Evolutionary conservation across 2,329 filamentous ascomycete genomes (phyloP), one percentile per base, ranked within the genome.

Genomic region (Venturia carpophila): DNA sequence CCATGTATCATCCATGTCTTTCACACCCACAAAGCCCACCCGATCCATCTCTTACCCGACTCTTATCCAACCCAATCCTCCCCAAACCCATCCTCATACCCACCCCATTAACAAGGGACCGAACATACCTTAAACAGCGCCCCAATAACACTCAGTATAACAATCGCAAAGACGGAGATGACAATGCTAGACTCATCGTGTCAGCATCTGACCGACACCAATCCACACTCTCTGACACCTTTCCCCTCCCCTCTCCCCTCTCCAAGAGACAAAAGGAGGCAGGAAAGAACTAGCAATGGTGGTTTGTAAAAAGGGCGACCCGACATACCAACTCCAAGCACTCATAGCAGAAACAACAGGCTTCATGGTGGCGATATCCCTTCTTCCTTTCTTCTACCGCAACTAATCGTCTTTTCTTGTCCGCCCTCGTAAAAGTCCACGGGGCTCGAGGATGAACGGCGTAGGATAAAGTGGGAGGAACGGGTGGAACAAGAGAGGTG

Each of bases 281-380:
- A 45, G 45, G 21, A 34, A 9, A 15, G 15, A 9, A 15, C 3
- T 41, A 11, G 9, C 39, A 41, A 11, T 41, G 39, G 39, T 15
- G 39, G 15, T 11, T 11, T 41, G 39, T 41, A 11, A 2, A 41
- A 11, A 15, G 9, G 10, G 9, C n/a, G 10, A 4, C 15, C 10
- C 89, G 41, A 37, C 76, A 74, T 82, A 97, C 92, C 92, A 96
- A 81, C 87, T 91, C 92, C 92, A 97, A 73, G 92, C 93, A 80
- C 96, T 92, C 80, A 92, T 84, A 70, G 91, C 88, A 74, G 91
- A 89, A 71, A 97, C 90, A 75, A 97, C 82, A 71, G 93, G 92
- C 87, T 97, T 97, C 92, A 97, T 97, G 74, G 73, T 85, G 80
- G 77, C 70, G 70, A 69, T 68, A 2, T n/a, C 45, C n/a, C 17